Evolutionary conservation across 2,329 filamentous ascomycete genomes (phyloP).

Genomic region (Nannizziopsis barbatae): DNA sequence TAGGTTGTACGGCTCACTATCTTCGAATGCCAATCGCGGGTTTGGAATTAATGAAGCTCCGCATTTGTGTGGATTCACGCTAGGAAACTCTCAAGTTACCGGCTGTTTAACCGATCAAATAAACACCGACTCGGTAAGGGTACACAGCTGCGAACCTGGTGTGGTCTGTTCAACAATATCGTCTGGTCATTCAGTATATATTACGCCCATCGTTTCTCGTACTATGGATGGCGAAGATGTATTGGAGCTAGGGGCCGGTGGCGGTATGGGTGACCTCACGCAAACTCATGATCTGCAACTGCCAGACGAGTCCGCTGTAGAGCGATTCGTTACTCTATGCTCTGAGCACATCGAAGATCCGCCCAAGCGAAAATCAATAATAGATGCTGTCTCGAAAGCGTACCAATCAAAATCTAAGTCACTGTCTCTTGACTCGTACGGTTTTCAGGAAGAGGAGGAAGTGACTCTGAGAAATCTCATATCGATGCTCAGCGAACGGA

Average conservation of each 20-base stretch:
- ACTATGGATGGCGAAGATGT: slow-evolving; percentile 51
- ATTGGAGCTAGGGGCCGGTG: slow-evolving; percentile 64
- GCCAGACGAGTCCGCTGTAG: slow-evolving; percentile 38
- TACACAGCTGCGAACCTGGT: slow-evolving; percentile 80
- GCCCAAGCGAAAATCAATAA: slow-evolving; percentile 21
- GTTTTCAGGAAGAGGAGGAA: slow-evolving; percentile 28
- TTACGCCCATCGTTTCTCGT: slow-evolving; percentile 61
- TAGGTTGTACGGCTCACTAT: slow-evolving; percentile 56
- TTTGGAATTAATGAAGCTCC: slow-evolving; percentile 48
- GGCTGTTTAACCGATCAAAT: slow-evolving; percentile 59
- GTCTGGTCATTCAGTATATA: slow-evolving; percentile 52
- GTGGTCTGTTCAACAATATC: slow-evolving; percentile 34
- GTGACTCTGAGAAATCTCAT: slow-evolving; percentile 30
- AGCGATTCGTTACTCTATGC: slow-evolving; percentile 46
- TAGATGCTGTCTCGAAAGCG: slow-evolving; percentile 24
- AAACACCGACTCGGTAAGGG: slow-evolving; percentile 41
- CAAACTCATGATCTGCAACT: slow-evolving; percentile 56
- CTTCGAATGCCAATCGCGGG: slow-evolving; percentile 33
- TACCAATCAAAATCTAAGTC: slow-evolving; percentile 26
- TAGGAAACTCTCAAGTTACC: slow-evolving; percentile 57
- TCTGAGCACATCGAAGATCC: slow-evolving; percentile 28
- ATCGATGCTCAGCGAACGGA: slow-evolving; percentile 22
- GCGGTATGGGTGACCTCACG: slow-evolving; percentile 64
- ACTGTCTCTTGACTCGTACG: slow-evolving; percentile 31
- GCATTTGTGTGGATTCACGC: slow-evolving; percentile 59